Evolutionary conservation across 2,329 filamentous ascomycete species (phyloP), one percentile per base, ranked within the genome.

Genomic region (Aureobasidium leucospermi): DNA sequence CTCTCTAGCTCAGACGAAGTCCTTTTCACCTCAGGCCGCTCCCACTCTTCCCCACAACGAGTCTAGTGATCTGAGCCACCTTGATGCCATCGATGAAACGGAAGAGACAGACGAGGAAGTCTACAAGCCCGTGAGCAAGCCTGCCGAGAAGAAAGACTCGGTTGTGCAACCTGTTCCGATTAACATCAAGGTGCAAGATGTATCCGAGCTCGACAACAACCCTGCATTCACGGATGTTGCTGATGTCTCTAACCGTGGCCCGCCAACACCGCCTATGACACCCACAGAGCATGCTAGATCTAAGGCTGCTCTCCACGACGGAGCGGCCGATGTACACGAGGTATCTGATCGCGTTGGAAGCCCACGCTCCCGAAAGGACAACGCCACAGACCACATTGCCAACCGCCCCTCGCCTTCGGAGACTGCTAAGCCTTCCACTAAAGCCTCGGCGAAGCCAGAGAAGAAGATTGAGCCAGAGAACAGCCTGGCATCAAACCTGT

Each of bases 221-320:
- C 11, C 49, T 36, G 28, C 51, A 6, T 39, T 56, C 16, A 28
- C 49, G 7, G 34, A 38, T 10, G 13, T 34, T 8, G 49, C 42
- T 16, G 59, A 56, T 23, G 15, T 41, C n/a, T 36, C 51, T 7
- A 56, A 41, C 32, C 51, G 32, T 5, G 42, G 65, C 31, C 68
- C 67, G 2, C 67, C 69, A 1, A 72, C 70, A 13, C 70, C 70
- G 28, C 70, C 70, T 0, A 62, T 70, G 65, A 73, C 69, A 28
- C 69, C 69, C 2, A 64, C 66, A 23, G 46, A 48, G 11, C 66
- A 69, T 58, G 62, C 63, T n/a, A 62, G 64, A 41, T 41, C 58
- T 15, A 56, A 43, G 28, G 57, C 62, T 10, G 46, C 42, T n/a
- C 51, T 38, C 51, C 51, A 49, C 16, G 59, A 56, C 9, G 51